Base-by-base conservation (phyloP, 768 basidiomycete genomes). In the Saitozyma sp. region DNA sequence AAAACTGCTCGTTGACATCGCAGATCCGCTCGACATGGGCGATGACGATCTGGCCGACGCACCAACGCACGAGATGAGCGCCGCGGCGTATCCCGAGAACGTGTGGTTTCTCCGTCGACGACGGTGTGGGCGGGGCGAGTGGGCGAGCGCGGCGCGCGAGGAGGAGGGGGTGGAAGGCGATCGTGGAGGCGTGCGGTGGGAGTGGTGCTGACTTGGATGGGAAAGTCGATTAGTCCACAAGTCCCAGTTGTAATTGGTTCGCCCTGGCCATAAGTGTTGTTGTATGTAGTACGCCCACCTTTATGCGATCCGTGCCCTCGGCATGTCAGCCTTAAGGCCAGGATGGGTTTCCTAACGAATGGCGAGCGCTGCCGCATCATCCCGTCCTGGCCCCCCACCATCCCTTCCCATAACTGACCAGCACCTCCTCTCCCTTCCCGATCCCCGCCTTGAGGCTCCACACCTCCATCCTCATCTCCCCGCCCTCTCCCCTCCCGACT, bases 361-460 rank as follows among this genome's bases (percentile, higher is more conserved):
- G 45, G 45, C 45, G 45, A 11, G 6, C 13, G 45, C 13, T 46
- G 45, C 13, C 45, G 45, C 45, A 9, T 55, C 37, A 57, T 42
- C 54, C 60, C 29, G 61, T 64, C 51, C 88, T 83, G 59, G 83
- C 82, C 11, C 76, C 81, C 92, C 91, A 93, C 88, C 89, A 91
- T 16, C 84, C 83, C 73, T 91, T 92, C 19, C 93, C 93, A 74
- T 95, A 95, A 11, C 88, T 90, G 19, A 94, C 89, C 38, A 92
- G 74, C 40, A 97, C 84, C 79, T 95, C 92, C 11, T 91, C 86
- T 8, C 90, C 89, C 78, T 89, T 92, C 45, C 45, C 45, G 51
- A 94, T 86, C 7, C 80, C 82, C n/a, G 58, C 48, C 48, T 70
- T 74, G 56, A 79, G 80, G 53, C 80, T 82, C 86, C 88, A 89